Base-by-base conservation (phyloP, 768 basidiomycete species). In the Kwoniella pini region DNA sequence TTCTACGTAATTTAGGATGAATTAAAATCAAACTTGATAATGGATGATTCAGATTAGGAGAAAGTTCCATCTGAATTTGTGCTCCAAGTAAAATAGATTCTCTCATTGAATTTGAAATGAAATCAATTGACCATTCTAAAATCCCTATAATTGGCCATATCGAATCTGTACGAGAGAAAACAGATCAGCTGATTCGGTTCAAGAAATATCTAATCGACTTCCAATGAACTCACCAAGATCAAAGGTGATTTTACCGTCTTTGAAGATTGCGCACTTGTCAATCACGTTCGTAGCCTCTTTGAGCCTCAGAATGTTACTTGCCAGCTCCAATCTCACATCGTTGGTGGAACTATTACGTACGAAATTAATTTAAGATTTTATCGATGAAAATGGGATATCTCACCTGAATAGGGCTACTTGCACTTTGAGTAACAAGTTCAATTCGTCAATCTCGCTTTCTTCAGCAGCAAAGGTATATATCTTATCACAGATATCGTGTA, bases 111-210 rank as follows among this genome's bases (percentile, higher is more conserved):
- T 11, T 11, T 1, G 52, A 45, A 2, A 71, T 36, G 19, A 57
- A 30, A 5, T 27, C 27, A 2, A 57, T 44, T 12, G 43, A 46
- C 70, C 70, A 71, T 54, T 71, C 70, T 13, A 64, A 33, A 10
- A 67, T 53, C 9, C 49, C 46, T 28, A 68, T 60, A 24, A 68
- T 39, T 26, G 59, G 54, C 70, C 70, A 71, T 13, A 71, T 62
- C 17, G 62, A 64, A 36, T 68, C 67, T 68, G 40, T 4, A 27
- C 3, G 4, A 19, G 2, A n/a, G 19, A 6, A 9, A 17, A 28
- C 22, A 60, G 19, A n/a, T 63, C 55, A 63, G 62, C 42, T 45
- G 4, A 3, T 6, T 27, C n/a, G 13, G n/a, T n/a, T n/a, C n/a
- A n/a, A n/a, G n/a, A n/a, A n/a, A n/a, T n/a, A n/a, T n/a, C n/a